Percentiles rank a stretch among this genome's conserved stretches.
phyloP scores from a whole-genome alignment of 2,329 filamentous ascomycete genomes.

The Raffaelea arxii region DNA sequence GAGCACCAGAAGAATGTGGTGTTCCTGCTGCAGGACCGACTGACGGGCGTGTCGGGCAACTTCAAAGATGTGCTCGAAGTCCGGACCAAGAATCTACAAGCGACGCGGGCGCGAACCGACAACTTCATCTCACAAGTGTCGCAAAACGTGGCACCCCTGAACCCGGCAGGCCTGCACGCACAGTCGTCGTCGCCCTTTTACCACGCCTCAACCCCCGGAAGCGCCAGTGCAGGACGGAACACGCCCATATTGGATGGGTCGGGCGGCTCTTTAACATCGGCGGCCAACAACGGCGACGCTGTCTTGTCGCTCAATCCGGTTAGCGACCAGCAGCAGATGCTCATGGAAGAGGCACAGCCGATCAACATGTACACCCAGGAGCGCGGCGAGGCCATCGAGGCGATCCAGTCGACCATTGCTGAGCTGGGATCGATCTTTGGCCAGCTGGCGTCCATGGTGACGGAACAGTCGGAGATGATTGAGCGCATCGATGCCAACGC shows the following conservation, averaged over 20 bases:
- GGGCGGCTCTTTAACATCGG: no score
- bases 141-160: conserved; percentile 54
- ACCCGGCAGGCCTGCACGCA: conserved; percentile 23
- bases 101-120: conserved; percentile 81
- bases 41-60: conserved; percentile 85
- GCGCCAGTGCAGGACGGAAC: conserved; percentile 33
- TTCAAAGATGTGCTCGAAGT: conserved; percentile 98
- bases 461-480: conserved; percentile 95
- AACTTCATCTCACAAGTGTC: conserved; percentile 92
- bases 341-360: conserved; percentile 87
- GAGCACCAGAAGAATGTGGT: conserved; percentile 98
- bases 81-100: conserved; percentile 95
- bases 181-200: conserved; percentile 75
- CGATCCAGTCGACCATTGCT: conserved; percentile 89
- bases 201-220: conserved; percentile 57
- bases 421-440: conserved; percentile 58
- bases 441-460: conserved; percentile 88
- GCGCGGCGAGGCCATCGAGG: conserved; percentile 89
- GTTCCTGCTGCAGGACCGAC: conserved; percentile 78
- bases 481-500: conserved; percentile 27
- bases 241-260: no score
- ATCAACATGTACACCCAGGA: conserved; percentile 87
- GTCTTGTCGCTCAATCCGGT: conserved; percentile 74
- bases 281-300: conserved; percentile 6
- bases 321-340: conserved; percentile 71